These are phyloP conservation scores for Sergeia podlipaevii DNA, from an alignment of 208 protist species.

Conservation along the genomic window DNA sequence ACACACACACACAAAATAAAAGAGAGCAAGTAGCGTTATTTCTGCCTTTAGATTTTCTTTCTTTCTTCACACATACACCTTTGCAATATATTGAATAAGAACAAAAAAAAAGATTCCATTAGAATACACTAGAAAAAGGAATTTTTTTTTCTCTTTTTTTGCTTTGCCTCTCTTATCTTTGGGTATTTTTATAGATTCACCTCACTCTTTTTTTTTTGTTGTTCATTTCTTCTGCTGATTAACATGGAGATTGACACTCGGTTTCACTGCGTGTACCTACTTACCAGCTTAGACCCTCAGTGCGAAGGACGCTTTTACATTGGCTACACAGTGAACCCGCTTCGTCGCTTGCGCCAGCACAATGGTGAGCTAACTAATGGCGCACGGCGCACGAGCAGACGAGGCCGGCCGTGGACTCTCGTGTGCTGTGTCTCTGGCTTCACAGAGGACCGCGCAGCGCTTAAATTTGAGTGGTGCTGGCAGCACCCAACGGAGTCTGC, in stretches of 20 bases:
- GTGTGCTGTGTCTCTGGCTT: constrained; percentile 93
- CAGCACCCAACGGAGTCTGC: constrained; percentile 77
- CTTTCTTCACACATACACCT: no score
- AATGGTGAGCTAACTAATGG: constrained; percentile 94
- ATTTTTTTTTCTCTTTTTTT: background rate
- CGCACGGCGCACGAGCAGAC: constrained; percentile 69
- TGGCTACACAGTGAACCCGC: constrained; percentile 93
- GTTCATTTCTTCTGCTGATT: background rate
- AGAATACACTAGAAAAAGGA: no score
- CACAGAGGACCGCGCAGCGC: constrained; percentile 75
- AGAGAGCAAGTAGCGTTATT: no score
- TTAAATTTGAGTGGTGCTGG: constrained; percentile 96
- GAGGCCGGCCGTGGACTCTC: constrained; percentile 88
- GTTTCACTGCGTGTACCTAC: constrained; percentile 91
- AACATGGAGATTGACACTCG: constrained; percentile 65
- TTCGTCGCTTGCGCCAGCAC: constrained; percentile 91
- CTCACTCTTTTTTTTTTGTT: background rate
- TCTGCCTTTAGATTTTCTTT: no score
- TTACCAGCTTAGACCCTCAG: constrained; percentile 68
- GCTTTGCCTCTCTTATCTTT: constrained; percentile 2
- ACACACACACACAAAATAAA: no score
- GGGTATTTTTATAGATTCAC: no score
- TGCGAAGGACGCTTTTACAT: constrained; percentile 84
- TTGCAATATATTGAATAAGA: no score
- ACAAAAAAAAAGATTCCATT: no score